Conservation (phyloP, 2,329 filamentous ascomycete species). For the Talaromyces sp. region DNA sequence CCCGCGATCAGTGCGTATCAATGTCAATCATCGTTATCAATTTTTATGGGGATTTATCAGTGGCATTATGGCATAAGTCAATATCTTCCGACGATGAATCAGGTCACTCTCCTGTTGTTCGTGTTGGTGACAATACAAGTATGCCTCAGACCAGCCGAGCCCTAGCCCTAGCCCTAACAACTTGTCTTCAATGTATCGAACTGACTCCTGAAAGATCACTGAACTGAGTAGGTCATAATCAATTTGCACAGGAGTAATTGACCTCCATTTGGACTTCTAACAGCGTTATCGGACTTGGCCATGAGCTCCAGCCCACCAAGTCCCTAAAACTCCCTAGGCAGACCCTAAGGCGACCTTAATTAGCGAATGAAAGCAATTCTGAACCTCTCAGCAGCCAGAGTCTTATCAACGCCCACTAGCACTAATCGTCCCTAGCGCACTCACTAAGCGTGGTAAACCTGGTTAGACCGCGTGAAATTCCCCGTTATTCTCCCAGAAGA, state of each 20-base stretch:
- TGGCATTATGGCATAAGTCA: no score
- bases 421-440: neutral
- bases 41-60: neutral
- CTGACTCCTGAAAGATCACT: neutral
- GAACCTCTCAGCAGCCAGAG: conserved; percentile 15
- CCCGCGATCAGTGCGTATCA: conserved; percentile 2
- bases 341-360: neutral
- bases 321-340: neutral
- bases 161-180: neutral
- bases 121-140: neutral
- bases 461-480: neutral
- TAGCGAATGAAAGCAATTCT: neutral
- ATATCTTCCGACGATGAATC: neutral
- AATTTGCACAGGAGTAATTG: neutral
- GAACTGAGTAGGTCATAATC: neutral
- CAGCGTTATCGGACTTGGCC: conserved; percentile 7
- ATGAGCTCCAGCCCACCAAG: neutral
- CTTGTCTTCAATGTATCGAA: neutral
- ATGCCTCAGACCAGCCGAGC: neutral
- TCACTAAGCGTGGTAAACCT: neutral
- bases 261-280: neutral
- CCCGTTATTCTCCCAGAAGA: neutral
- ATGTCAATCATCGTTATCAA: neutral
- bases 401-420: conserved; percentile 7
- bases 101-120: neutral